These are phyloP conservation scores for Patellifolia procumbens DNA, from an alignment of 179 eudicot species.

Conservation along the genomic window DNA sequence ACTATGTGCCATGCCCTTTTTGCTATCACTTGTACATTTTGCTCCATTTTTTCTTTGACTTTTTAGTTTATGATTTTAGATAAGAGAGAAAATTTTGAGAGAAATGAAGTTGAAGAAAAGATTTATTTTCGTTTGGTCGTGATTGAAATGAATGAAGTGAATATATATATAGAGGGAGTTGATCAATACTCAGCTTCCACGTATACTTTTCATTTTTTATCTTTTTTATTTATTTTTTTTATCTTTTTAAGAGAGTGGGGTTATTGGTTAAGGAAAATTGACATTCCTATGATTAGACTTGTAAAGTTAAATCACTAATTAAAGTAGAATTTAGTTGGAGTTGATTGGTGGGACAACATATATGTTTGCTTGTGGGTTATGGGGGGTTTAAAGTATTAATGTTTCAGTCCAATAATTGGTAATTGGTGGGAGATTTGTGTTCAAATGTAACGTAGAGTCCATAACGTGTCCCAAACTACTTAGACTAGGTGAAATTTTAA, in stretches of 20 bases:
- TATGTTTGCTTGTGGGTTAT: slow-evolving; percentile 17
- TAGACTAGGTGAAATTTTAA: background rate
- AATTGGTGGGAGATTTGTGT: slow-evolving; percentile 21
- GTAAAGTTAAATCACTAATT: slow-evolving; percentile 11
- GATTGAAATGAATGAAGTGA: slow-evolving; percentile 9
- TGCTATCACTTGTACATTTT: slow-evolving; percentile 37
- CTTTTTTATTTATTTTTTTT: background rate
- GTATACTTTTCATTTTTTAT: background rate
- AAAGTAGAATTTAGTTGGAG: slow-evolving; percentile 16
- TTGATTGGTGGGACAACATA: slow-evolving; percentile 31
- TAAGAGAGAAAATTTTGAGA: background rate
- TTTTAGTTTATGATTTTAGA: background rate
- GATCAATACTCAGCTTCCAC: slow-evolving; percentile 3
- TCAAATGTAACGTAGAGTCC: slow-evolving; percentile 21
- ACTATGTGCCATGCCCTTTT: slow-evolving; percentile 43
- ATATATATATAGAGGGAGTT: slow-evolving; percentile 23
- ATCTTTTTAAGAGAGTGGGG: background rate
- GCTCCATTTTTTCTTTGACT: slow-evolving; percentile 30
- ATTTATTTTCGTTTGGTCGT: slow-evolving; percentile 13
- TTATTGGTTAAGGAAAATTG: slow-evolving; percentile 3
- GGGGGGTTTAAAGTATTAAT: slow-evolving; percentile 9
- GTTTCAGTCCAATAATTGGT: slow-evolving; percentile 36
- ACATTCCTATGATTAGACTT: slow-evolving; percentile 11
- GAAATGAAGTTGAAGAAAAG: background rate
- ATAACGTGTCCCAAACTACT: slow-evolving; percentile 28